Conservation (phyloP, 2,329 filamentous ascomycete species). For the Verticillium longisporum region DNA sequence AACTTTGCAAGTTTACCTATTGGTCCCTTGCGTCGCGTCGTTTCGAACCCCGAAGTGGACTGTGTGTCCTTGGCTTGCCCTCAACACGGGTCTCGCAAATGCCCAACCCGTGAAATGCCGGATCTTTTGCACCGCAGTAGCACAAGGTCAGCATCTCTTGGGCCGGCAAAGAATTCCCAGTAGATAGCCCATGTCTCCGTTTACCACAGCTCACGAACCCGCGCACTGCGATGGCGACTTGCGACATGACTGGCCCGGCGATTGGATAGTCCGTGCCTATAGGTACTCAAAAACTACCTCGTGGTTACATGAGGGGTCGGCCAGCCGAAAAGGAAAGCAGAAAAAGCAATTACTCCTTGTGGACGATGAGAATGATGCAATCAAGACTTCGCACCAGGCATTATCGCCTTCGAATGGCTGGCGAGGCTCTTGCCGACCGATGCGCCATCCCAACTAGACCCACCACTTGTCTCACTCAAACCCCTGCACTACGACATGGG, state of each 20-base stretch:
- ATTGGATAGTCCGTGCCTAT: not conserved
- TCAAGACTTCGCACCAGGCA: conserved; percentile 6
- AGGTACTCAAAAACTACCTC: not conserved
- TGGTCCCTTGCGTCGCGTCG: not conserved
- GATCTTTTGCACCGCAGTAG: not conserved
- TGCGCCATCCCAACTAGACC: conserved; percentile 12
- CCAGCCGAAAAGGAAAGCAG: not conserved
- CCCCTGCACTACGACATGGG: conserved; percentile 14
- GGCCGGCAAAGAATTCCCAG: not conserved
- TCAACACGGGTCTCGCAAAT: not conserved
- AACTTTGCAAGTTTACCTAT: no score
- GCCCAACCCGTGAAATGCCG: not conserved
- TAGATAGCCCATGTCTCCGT: not conserved
- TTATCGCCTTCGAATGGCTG: conserved; percentile 7
- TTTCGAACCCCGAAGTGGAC: not conserved
- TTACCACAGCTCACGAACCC: not conserved
- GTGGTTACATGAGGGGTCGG: not conserved
- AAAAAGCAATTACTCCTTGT: conserved; percentile 1
- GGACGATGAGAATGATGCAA: conserved; percentile 10
- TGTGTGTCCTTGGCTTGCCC: not conserved
- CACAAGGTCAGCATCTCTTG: not conserved
- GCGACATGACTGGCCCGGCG: not conserved
- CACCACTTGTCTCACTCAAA: conserved; percentile 9
- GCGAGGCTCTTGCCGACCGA: conserved; percentile 15
- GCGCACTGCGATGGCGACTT: not conserved